phyloP scores from a whole-genome alignment of 805 yeast species.

The Nakazawaea wickerhamii region DNA sequence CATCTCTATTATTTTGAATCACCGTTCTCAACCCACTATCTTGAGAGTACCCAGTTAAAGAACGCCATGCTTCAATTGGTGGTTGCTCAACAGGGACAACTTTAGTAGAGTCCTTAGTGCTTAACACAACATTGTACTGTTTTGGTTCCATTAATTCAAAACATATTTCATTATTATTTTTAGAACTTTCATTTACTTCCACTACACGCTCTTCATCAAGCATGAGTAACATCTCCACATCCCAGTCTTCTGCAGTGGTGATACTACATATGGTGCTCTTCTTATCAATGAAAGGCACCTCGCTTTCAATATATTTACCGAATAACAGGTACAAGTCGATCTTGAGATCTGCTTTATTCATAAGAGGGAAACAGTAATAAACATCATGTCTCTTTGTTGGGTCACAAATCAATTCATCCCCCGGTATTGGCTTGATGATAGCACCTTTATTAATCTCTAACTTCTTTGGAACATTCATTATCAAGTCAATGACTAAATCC shows the following conservation, averaged over 20 bases:
- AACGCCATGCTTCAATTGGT: conserved; percentile 72
- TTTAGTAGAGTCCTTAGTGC: conserved; percentile 39
- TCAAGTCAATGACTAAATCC: conserved; percentile 65
- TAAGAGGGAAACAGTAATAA: conserved; percentile 76
- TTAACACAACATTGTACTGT: conserved; percentile 33
- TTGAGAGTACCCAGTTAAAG: conserved; percentile 87
- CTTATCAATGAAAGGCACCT: conserved; percentile 47
- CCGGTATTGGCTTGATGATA: conserved; percentile 76
- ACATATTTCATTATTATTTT: conserved; percentile 16
- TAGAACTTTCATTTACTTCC: conserved; percentile 6
- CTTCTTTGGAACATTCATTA: conserved; percentile 64
- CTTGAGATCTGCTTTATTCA: conserved; percentile 37
- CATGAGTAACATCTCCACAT: conserved; percentile 24
- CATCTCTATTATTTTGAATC: conserved; percentile 57
- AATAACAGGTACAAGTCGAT: conserved; percentile 63
- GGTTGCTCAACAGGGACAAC: conserved; percentile 39
- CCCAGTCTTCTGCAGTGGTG: conserved; percentile 42
- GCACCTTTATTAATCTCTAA: conserved; percentile 60
- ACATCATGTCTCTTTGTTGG: conserved; percentile 46
- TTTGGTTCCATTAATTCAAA: conserved; percentile 19
- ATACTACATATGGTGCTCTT: conserved; percentile 41
- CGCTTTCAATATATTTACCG: conserved; percentile 62
- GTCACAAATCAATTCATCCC: conserved; percentile 73
- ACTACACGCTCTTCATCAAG: conserved; percentile 4
- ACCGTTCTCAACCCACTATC: conserved; percentile 88